Evolutionary conservation across 1,139 yeast genomes (phyloP).

Genomic region (Taphrina confusa): DNA sequence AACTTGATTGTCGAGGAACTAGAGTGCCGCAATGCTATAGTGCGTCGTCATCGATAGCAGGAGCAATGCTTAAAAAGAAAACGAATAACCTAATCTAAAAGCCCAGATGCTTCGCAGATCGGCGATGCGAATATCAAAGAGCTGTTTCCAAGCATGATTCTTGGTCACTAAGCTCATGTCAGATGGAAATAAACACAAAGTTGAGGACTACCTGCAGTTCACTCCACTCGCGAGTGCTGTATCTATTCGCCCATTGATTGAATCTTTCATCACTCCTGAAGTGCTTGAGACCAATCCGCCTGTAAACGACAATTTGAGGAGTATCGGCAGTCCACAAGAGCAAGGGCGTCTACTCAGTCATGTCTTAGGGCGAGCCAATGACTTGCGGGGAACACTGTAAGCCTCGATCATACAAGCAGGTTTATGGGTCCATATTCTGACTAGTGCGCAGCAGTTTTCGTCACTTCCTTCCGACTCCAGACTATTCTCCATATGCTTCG

Average conservation of each 20-base stretch:
- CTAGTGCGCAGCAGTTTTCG: no score
- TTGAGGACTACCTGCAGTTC: constrained; percentile 25
- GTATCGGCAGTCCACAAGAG: neutral
- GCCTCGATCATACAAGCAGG: no score
- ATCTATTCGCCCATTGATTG: constrained; percentile 4
- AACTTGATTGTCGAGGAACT: no score
- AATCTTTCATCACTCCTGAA: neutral
- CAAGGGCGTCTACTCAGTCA: neutral
- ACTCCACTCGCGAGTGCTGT: constrained; percentile 15
- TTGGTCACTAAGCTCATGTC: neutral
- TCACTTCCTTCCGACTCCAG: no score
- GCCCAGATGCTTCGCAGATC: no score
- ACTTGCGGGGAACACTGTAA: neutral
- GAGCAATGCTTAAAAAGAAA: no score
- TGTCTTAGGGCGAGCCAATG: neutral
- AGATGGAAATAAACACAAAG: neutral
- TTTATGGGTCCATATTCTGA: no score
- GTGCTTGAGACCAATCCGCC: neutral
- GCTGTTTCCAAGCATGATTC: neutral
- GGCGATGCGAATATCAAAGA: no score
- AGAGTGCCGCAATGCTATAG: no score
- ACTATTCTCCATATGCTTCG: no score
- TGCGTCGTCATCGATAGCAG: no score
- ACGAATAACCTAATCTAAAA: no score
- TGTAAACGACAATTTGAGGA: neutral